Base-by-base conservation (phyloP, 2,329 filamentous ascomycete species). In the Cadophora malorum region DNA sequence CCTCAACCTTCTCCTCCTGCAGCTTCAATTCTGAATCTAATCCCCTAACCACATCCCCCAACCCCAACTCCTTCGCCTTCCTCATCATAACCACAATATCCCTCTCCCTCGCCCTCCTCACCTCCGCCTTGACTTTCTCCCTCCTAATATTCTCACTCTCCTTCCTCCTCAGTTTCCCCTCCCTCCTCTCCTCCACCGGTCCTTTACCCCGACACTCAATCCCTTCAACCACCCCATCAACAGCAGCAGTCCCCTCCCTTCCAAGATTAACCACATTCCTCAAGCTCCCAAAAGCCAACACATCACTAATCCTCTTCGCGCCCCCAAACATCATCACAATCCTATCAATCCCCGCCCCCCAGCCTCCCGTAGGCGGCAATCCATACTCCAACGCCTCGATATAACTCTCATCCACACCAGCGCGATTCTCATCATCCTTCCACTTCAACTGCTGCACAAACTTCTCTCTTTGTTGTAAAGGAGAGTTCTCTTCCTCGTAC, bases 401-500 rank as follows among this genome's bases (percentile, higher is more conserved):
- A 76, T 97, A 99, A 75, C 88, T 91, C 80, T 96, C 91, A 75
- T 82, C 83, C 14, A 79, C 68, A 6, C 61, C 60, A 6, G 73
- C 74, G 14, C 63, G 66, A 38, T 78, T 78, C 60, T 79, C 78
- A 2, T 76, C 76, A 60, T 77, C 77, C 60, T 68, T 76, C 70
- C 79, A 83, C 21, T 75, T 76, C 2, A 84, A 76, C 75, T 90
- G 88, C 70, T 85, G 85, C 58, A 88, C 80, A 71, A 99, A 94
- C 79, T 99, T 99, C 65, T 86, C 84, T 56, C 92, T 86, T 81
- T 99, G 96, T 74, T 91, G 91, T 64, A 91, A 89, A 0, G 96
- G 96, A 63, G 93, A 92, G 79, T 99, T 99, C 79, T 99, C 96
- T 80, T 99, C 96, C 79, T 99, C 96, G 79, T 99, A 99, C 83